These are phyloP conservation scores for Butyriboletus loyo DNA, from an alignment of 768 basidiomycete species.

Conservation along the genomic window DNA sequence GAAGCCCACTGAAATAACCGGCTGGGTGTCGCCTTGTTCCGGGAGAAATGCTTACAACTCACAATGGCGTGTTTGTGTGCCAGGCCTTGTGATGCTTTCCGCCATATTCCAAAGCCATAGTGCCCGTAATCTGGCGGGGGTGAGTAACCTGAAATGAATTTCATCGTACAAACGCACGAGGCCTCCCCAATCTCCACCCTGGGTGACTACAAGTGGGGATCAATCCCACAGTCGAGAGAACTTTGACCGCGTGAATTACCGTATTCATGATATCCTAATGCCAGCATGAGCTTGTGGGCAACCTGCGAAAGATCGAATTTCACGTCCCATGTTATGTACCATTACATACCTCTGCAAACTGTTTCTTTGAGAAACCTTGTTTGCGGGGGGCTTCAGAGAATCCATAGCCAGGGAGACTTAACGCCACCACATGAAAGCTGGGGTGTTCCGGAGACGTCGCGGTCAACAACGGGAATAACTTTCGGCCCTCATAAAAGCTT, in stretches of 20 bases:
- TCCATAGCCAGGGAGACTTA: conserved; percentile 58
- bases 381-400: conserved; percentile 57
- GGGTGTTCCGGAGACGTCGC: conserved; percentile 41
- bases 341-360: conserved; percentile 51
- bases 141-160: neutral
- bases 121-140: conserved; percentile 32
- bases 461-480: conserved; percentile 53
- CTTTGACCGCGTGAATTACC: conserved; percentile 27
- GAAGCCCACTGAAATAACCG: conserved; percentile 15
- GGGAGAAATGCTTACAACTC: conserved; percentile 9
- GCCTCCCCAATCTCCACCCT: conserved; percentile 50
- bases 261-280: conserved; percentile 48
- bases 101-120: conserved; percentile 36
- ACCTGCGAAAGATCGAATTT: conserved; percentile 30
- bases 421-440: conserved; percentile 60
- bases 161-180: conserved; percentile 24
- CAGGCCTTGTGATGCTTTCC: conserved; percentile 46
- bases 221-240: neutral
- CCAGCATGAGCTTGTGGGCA: conserved; percentile 47
- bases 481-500: conserved; percentile 43
- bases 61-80: conserved; percentile 50
- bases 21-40: neutral
- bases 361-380: conserved; percentile 46
- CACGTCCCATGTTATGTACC: neutral
- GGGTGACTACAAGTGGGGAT: conserved; percentile 35